Evolutionary conservation across 768 basidiomycete genomes (phyloP), one percentile per base, ranked within the genome.

Genomic region (Russula dissimulans): DNA sequence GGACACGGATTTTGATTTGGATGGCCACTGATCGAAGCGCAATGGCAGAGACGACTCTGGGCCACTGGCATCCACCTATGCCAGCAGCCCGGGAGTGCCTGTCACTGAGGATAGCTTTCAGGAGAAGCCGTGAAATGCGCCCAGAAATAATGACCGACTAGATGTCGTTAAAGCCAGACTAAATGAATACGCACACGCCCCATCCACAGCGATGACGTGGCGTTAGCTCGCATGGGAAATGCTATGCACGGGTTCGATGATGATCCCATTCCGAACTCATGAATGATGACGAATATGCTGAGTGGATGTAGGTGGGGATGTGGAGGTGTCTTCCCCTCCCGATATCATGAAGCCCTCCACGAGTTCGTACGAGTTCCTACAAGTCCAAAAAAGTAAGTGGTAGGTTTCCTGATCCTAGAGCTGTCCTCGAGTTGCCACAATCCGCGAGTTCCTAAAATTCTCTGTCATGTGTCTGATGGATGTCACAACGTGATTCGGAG

Each of bases 281-380:
- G 87, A 85, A 86, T 60, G 91, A 94, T 8, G 87, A 94, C 65
- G 86, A 91, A 61, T 95, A 95, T 65, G 82, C 87, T 1, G 89
- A 91, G 66, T 95, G 89, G 88, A 74, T 95, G 53, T 76, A 93
- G 63, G 72, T 79, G 29, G 91, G 90, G 49, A 95, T 95, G 89
- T 93, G 89, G 77, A 81, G 83, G 82, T 85, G 62, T 22, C 5
- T 26, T 50, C 10, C 4, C 34, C 7, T 48, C 22, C 51, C 36
- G 5, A 26, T 26, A 26, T 26, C 22, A 26, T 2, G 22, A 26
- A 26, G 22, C 22, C 2, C 22, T 26, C 22, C 22, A 26, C 22
- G 2, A 26, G 22, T 26, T 26, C 22, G 22, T 26, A 26, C 22
- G 22, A 26, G 22, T 26, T 26, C 22, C 22, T 26, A 26, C 22